phyloP scores from a whole-genome alignment of 345 rosid genomes.

The Eucalyptus lansdowneana region DNA sequence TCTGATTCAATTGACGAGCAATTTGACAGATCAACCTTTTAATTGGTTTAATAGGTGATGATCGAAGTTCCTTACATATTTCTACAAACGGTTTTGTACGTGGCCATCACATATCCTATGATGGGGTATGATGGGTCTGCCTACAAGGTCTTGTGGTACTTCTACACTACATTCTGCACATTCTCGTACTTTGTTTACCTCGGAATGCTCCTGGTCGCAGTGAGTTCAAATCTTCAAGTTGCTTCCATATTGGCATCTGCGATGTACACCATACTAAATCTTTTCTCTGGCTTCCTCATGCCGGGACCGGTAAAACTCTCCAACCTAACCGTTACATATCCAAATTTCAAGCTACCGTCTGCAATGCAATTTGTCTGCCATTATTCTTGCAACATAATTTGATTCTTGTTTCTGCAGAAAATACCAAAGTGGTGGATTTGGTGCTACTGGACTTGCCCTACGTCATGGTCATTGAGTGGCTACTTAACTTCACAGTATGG shows the following conservation, averaged over 20 bases:
- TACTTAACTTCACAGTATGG: conserved; percentile 72
- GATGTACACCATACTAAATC: conserved; percentile 28
- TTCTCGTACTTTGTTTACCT: conserved; percentile 45
- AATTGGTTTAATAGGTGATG: neutral
- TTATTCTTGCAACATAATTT: neutral
- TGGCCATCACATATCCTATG: conserved; percentile 52
- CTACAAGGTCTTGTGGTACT: conserved; percentile 51
- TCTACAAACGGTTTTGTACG: conserved; percentile 21
- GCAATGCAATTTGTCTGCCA: neutral
- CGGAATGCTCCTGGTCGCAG: conserved; percentile 49
- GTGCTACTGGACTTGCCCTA: conserved; percentile 49
- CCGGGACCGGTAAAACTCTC: conserved; percentile 49
- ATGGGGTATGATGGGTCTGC: conserved; percentile 42
- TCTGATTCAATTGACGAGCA: neutral
- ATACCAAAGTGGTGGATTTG: conserved; percentile 89
- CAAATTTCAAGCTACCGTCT: neutral
- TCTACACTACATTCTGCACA: conserved; percentile 47
- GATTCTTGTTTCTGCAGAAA: conserved; percentile 21
- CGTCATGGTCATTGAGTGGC: conserved; percentile 61
- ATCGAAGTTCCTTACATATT: neutral
- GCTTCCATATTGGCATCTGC: conserved; percentile 35
- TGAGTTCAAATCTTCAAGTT: conserved; percentile 50
- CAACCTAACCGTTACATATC: neutral
- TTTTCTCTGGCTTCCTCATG: conserved; percentile 61
- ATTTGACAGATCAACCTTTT: neutral